Conservation (phyloP, 108 stramenopile genomes). For the Cyclotella baltica region DNA sequence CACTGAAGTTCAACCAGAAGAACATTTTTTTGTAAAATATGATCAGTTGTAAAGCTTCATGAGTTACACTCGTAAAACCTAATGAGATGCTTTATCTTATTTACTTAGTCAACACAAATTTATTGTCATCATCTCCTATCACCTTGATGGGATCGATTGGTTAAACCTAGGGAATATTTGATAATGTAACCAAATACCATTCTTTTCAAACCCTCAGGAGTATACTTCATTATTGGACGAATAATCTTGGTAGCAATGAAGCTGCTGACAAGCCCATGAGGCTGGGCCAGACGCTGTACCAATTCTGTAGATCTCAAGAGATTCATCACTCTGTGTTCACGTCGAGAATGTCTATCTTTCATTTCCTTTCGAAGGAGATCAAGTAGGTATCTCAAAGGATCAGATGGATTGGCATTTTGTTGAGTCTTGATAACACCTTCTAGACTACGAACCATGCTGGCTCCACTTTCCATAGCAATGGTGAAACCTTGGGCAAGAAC, state of each 20-base stretch:
- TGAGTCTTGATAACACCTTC: slow-evolving; percentile 34
- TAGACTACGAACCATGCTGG: slow-evolving; percentile 58
- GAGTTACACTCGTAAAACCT: no score
- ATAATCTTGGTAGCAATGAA: slow-evolving; percentile 63
- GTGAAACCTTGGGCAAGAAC: slow-evolving; percentile 91
- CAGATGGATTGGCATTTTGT: not conserved
- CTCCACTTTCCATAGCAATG: slow-evolving; percentile 86
- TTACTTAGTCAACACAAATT: no score
- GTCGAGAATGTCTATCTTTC: slow-evolving; percentile 51
- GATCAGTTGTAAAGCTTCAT: no score
- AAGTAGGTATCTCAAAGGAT: slow-evolving; percentile 58
- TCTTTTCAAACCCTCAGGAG: slow-evolving; percentile 74
- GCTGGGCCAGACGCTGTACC: slow-evolving; percentile 85
- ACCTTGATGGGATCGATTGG: slow-evolving; percentile 7
- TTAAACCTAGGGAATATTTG: slow-evolving; percentile 76
- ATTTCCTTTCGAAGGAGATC: slow-evolving; percentile 60
- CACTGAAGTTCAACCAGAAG: no score
- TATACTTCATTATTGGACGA: slow-evolving; percentile 70
- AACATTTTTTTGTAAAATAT: no score
- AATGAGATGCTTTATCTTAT: no score
- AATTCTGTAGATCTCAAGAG: slow-evolving; percentile 84
- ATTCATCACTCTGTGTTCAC: slow-evolving; percentile 66
- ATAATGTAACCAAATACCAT: slow-evolving; percentile 78
- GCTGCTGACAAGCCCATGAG: slow-evolving; percentile 51
- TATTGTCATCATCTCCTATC: slow-evolving; percentile 3